These are phyloP conservation scores for Xerocomellus chrysenteron DNA, from an alignment of 768 basidiomycete genomes.

Conservation along the genomic window DNA sequence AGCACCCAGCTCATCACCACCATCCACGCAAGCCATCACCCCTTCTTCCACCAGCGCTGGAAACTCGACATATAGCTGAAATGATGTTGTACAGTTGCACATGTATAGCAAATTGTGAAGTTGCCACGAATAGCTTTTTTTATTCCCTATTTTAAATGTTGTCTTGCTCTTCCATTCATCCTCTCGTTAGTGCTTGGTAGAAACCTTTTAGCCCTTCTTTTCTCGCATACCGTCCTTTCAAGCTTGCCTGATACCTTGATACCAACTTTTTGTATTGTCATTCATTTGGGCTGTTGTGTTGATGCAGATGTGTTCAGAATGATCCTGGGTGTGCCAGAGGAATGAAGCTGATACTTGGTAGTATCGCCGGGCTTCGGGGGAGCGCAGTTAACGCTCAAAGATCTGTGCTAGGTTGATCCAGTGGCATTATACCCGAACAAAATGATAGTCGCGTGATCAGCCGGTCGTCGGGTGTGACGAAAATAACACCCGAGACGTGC, in stretches of 20 bases:
- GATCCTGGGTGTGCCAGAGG: not conserved
- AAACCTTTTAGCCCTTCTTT: not conserved
- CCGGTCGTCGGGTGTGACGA: too few relatives aligned
- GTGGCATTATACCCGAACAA: too few relatives aligned
- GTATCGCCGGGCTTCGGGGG: not conserved
- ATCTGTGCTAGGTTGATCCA: too few relatives aligned
- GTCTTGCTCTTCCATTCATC: not conserved
- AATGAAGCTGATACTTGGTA: not conserved
- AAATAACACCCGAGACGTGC: not conserved
- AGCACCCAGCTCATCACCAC: not conserved
- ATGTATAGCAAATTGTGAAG: not conserved
- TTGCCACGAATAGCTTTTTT: not conserved
- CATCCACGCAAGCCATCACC: not conserved
- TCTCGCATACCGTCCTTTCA: not conserved
- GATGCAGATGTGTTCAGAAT: not conserved
- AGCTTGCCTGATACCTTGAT: not conserved
- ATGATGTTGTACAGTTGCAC: not conserved
- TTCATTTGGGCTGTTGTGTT: not conserved
- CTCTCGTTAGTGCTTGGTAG: not conserved
- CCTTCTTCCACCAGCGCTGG: not conserved
- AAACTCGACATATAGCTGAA: slow-evolving; percentile 9
- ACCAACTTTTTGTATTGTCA: not conserved
- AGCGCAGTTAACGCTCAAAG: too few relatives aligned
- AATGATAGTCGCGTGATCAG: not conserved
- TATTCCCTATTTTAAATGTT: not conserved